Base-by-base conservation (phyloP, 345 rosid genomes). In the Lepidium didymum region DNA sequence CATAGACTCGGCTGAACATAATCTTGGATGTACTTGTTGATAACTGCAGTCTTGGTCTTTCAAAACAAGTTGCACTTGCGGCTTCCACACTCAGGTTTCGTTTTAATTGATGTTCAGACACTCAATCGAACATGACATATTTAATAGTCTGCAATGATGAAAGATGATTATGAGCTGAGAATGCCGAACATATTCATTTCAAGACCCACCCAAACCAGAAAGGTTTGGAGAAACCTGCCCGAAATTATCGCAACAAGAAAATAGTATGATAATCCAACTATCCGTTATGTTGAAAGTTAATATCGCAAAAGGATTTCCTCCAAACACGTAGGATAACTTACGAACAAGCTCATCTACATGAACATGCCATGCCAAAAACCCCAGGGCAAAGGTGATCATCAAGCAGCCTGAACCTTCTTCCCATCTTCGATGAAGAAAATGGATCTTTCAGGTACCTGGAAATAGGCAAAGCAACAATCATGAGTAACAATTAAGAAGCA, bases 371-470 rank as follows among this genome's bases (percentile, higher is more conserved):
- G 60, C 65, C 69, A 42, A 72, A 72, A 67, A 63, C 29, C 29
- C 1, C 21, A 31, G 37, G 37, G 4, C 62, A 44, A 54, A 23
- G 55, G 61, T 38, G 41, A 61, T 43, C 64, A 69, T 92, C 83
- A 92, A 75, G 81, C 86, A 25, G 88, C 95, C 25, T 88, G 85
- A 47, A 92, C 90, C 80, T 88, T 90, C 80, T 83, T 90, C 36
- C 98, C 97, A 67, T 92, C 97, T 81, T 92, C 97, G 3, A 92
- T 86, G 74, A 88, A 86, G 81, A 83, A 90, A 64, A 92, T 90
- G 37, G 96, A 88, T 69, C 83, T 69, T 72, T 92, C 91, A 1
- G 91, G 90, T 33, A 92, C 98, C 98, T 93, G 73, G 0, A 68
- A 10, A 27, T 64, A 35, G 58, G 16, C 23, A 67, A 57, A 9